Base-by-base conservation (phyloP, 1,284 basidiomycete genomes). In the Tylopilus sp. region DNA sequence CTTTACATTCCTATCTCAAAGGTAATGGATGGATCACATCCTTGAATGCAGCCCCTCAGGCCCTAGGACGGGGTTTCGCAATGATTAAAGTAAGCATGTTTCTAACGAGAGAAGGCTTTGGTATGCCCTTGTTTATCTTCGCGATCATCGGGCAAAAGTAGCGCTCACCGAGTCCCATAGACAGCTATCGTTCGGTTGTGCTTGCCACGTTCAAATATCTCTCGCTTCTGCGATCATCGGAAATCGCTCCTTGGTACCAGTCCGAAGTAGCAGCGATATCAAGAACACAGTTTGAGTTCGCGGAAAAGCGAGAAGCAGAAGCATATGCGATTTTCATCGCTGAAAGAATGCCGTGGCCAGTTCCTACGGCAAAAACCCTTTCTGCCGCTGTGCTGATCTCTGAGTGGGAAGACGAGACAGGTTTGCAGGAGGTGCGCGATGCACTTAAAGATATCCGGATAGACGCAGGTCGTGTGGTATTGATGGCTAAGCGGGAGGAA, bases 1-100 rank as follows among this genome's bases (percentile, higher is more conserved):
- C 94, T 1, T 73, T 99, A 36, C 79, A 95, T 57, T 92, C 92
- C 1, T 92, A 94, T 67, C 76, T 99, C 54, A 99, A 98, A 74
- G 76, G 79, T 57, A 87, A 89, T 63, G 93, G 95, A 5, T 98
- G 95, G 95, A 82, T 89, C 43, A 94, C 90, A 49, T 76, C 77
- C 19, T 74, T 99, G 40, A 84, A 79, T 49, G 78, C 86, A 35
- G 92, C 91, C 4, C 76, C 82, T 2, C 86, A 89, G 51, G 77
- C 81, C 47, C 78, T 88, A 16, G 93, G 81, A 4, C 75, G 86
- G 58, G 89, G 90, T 3, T 96, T 98, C 66, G 86, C 85, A 44
- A 89, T 92, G 75, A 94, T 98, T 74, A 95, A 92, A 68, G 71
- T 92, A 35, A 86, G 82, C 6, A 74, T 92, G 28, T 76, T 92